Conservation (phyloP, 768 basidiomycete species). For the Macrolepiota fuliginosa region DNA sequence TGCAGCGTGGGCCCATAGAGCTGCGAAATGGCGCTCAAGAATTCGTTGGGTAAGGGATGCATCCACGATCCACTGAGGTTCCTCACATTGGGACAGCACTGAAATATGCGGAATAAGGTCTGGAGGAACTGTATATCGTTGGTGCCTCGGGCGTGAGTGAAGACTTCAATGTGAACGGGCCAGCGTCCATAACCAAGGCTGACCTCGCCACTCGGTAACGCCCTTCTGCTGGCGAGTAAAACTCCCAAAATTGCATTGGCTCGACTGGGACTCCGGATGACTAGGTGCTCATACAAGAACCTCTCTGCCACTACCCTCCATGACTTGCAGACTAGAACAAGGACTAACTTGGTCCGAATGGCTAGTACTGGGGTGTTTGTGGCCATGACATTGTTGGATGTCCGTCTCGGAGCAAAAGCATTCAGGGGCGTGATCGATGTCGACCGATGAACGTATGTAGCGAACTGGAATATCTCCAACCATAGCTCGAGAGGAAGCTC, state of each 20-base stretch:
- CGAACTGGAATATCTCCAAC: constrained; percentile 57
- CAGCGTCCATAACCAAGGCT: constrained; percentile 37
- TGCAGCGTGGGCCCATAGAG: constrained; percentile 40
- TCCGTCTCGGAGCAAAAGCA: constrained; percentile 40
- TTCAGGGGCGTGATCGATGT: constrained; percentile 42
- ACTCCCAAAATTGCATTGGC: constrained; percentile 35
- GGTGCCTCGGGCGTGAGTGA: constrained; percentile 41
- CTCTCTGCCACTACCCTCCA: constrained; percentile 44
- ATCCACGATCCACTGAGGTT: constrained; percentile 48
- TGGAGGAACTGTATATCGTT: constrained; percentile 36
- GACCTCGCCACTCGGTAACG: background rate
- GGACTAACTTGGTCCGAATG: constrained; percentile 47
- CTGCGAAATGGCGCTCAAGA: constrained; percentile 37
- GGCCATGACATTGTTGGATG: constrained; percentile 43
- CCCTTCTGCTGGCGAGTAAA: constrained; percentile 25
- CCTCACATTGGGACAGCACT: constrained; percentile 41
- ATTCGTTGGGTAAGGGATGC: constrained; percentile 39
- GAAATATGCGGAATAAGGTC: constrained; percentile 41
- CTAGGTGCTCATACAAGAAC: constrained; percentile 44
- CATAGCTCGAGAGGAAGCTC: constrained; percentile 49
- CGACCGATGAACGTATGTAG: constrained; percentile 44
- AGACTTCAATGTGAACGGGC: constrained; percentile 47
- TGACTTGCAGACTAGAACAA: constrained; percentile 44
- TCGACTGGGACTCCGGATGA: constrained; percentile 42
- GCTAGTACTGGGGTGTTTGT: constrained; percentile 44